These are phyloP conservation scores for Castanospermum australe DNA, from an alignment of 306 rosid species.

Conservation along the genomic window DNA sequence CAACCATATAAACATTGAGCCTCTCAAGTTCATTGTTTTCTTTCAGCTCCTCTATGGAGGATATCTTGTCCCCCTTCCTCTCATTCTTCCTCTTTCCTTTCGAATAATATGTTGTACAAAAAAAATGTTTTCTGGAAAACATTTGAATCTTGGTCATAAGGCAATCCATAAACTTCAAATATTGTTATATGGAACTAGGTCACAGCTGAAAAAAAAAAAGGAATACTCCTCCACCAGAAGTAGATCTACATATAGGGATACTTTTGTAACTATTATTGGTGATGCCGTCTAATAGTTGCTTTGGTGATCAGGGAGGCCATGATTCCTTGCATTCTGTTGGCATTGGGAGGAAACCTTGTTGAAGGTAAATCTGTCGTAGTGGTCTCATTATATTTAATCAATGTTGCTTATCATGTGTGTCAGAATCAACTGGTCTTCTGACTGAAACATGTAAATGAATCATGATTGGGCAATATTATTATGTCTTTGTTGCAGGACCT, in stretches of 20 bases:
- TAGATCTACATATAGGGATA: neutral
- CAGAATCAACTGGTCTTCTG: neutral
- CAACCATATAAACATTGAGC: neutral
- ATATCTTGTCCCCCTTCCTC: neutral
- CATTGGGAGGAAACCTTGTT: slow-evolving; percentile 93
- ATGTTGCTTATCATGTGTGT: neutral
- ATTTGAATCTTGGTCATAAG: neutral
- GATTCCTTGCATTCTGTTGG: slow-evolving; percentile 99
- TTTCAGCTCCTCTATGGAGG: neutral
- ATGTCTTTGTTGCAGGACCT: slow-evolving; percentile 68
- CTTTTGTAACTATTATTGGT: slow-evolving; percentile 5
- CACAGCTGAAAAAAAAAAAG: neutral
- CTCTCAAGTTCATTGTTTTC: neutral
- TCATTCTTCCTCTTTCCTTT: neutral
- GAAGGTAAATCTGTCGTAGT: slow-evolving; percentile 63
- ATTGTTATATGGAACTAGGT: neutral
- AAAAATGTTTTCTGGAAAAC: neutral
- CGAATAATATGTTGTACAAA: neutral
- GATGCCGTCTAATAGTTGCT: slow-evolving; percentile 30
- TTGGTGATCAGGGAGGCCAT: slow-evolving; percentile 87
- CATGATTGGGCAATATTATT: neutral
- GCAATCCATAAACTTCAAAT: slow-evolving; percentile 11
- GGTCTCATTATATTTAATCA: neutral
- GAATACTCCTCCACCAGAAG: neutral
- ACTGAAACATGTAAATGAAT: slow-evolving; percentile 4